A percentile compares a stretch with the other conserved stretches of the same genome.
These are phyloP conservation scores for Melampsora occidentalis DNA, from an alignment of 1,284 basidiomycete species.

Conservation along the genomic window DNA sequence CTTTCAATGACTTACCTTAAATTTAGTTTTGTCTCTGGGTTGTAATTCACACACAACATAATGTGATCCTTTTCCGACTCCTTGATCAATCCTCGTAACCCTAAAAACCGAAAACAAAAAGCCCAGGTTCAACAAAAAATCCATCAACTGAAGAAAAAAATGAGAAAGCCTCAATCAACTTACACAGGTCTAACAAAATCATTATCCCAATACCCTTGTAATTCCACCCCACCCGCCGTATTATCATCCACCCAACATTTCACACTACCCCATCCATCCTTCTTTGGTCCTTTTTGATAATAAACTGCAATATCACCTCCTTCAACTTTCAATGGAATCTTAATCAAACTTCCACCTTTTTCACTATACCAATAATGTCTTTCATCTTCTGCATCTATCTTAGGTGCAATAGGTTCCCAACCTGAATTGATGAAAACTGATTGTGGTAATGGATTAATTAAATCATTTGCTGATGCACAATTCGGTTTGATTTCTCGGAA, in stretches of 20 bases:
- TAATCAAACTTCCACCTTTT: constrained; percentile 69
- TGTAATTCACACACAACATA: constrained; percentile 74
- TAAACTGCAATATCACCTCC: constrained; percentile 77
- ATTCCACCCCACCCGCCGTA: constrained; percentile 59
- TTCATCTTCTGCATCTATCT: constrained; percentile 56
- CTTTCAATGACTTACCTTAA: constrained; percentile 19
- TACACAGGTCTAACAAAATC: constrained; percentile 56
- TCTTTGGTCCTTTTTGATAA: constrained; percentile 65
- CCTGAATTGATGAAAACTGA: constrained; percentile 84
- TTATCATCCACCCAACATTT: constrained; percentile 65
- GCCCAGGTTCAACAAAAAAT: not conserved
- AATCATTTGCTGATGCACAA: constrained; percentile 87
- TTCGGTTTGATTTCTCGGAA: constrained; percentile 81
- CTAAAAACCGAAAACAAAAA: constrained; percentile 22
- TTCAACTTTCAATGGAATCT: constrained; percentile 70
- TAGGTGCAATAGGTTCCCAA: constrained; percentile 75
- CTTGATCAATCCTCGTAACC: constrained; percentile 64
- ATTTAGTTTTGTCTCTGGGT: constrained; percentile 26
- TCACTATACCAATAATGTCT: constrained; percentile 85
- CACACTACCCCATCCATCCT: constrained; percentile 62
- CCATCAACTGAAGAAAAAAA: constrained; percentile 4
- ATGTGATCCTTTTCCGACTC: constrained; percentile 72
- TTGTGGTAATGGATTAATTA: constrained; percentile 86
- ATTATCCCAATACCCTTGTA: constrained; percentile 56
- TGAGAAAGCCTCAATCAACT: constrained; percentile 46